phyloP scores from a whole-genome alignment of 164 flowering plant genomes.

The Macadamia tetraphylla region DNA sequence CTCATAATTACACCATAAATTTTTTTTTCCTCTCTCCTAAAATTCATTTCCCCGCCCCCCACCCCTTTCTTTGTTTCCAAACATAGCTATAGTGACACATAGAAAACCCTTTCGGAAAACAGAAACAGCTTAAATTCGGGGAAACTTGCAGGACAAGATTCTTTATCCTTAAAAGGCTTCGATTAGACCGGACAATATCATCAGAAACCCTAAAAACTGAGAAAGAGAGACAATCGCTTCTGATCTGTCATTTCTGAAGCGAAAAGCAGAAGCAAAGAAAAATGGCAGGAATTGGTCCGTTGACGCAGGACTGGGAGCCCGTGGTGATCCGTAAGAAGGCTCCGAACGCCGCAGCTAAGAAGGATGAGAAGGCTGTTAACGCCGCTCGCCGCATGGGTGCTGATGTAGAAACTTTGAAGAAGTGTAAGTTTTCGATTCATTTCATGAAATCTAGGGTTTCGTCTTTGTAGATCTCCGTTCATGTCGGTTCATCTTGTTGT shows the following conservation, averaged over 20 bases:
- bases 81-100: too few species aligned
- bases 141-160: too few species aligned
- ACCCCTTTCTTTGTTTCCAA: too few species aligned
- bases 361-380: slow-evolving; percentile 97
- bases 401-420: slow-evolving; percentile 85
- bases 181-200: too few species aligned
- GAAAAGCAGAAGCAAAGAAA: background rate
- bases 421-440: slow-evolving; percentile 30
- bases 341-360: slow-evolving; percentile 84
- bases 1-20: too few species aligned
- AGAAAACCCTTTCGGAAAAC: too few species aligned
- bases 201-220: background rate
- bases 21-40: too few species aligned
- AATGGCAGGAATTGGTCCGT: slow-evolving; percentile 80
- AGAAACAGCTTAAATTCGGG: too few species aligned
- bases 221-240: background rate
- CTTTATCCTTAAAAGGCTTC: too few species aligned
- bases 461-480: background rate
- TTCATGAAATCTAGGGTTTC: slow-evolving; percentile 1
- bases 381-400: slow-evolving; percentile 98
- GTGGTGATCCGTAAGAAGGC: slow-evolving; percentile 93
- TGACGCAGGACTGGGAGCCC: slow-evolving; percentile 96
- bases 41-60: too few species aligned
- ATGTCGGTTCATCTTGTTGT: too few species aligned
- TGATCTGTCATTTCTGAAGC: background rate